Evolutionary conservation across 768 basidiomycete genomes (phyloP), one percentile per base, ranked within the genome.

Genomic region (Phylloporus arenicola): DNA sequence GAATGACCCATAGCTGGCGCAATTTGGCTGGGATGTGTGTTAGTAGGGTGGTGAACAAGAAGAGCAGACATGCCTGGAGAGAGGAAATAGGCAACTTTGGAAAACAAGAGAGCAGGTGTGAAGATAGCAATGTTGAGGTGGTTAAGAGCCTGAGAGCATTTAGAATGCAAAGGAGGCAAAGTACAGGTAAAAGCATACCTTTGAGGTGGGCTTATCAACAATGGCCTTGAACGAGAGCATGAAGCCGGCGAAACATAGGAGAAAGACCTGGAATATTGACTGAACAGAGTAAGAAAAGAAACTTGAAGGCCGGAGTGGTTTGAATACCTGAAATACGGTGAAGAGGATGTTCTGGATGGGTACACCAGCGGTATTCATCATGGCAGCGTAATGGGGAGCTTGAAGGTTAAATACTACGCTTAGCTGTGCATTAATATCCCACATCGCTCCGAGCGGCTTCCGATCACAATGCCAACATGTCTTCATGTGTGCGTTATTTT

Each of bases 21-120:
- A 93, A 72, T 73, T 91, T 92, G 39, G 77, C 85, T 86, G 46
- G 27, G 14, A 25, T 10, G 0, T 14, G n/a, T 5, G 45, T 59
- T 24, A 59, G 34, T 11, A 16, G 7, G 33, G 37, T 29, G 24
- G 45, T 6, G 39, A 14, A 31, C 48, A 6, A 22, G 25, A n/a
- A 19, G 7, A 5, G 16, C 1, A 19, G 42, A 60, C 75, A 30
- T 56, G 80, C 87, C 80, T 64, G 94, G 92, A 0, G 86, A 81
- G 37, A 93, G 68, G 64, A 87, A 90, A 72, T 94, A 95, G 0
- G 94, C 95, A 19, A 98, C 92, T 71, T 96, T 98, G 12, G 89
- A 92, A 70, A 95, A 94, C 29, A 95, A 73, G 6, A 94, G 79
- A 0, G 87, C 84, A 0, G 89, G 88, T 0, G 88, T 91, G 71